These are phyloP conservation scores for Mycena chlorophos DNA, from an alignment of 768 basidiomycete genomes.

Conservation along the genomic window DNA sequence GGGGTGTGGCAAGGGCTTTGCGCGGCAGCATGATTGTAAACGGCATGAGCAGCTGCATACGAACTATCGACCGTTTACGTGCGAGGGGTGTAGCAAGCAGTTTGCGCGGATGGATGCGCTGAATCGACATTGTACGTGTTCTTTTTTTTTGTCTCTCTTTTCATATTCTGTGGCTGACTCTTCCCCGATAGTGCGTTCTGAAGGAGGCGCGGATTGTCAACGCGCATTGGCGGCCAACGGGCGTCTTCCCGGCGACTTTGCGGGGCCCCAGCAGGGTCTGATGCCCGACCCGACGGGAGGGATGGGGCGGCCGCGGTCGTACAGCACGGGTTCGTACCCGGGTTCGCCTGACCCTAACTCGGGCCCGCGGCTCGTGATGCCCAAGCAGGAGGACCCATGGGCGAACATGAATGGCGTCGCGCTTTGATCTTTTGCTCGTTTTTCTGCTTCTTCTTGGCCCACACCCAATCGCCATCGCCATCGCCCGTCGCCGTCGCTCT, in stretches of 20 bases:
- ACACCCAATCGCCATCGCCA: too few species aligned
- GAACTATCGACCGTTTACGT: conserved; percentile 89
- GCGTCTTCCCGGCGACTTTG: conserved; percentile 47
- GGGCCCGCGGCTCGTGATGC: not conserved
- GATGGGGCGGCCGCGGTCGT: conserved; percentile 7
- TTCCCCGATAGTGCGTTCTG: conserved; percentile 62
- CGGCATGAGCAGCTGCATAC: conserved; percentile 93
- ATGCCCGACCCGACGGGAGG: conserved; percentile 6
- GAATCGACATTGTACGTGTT: conserved; percentile 82
- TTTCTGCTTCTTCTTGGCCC: not conserved
- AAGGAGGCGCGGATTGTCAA: conserved; percentile 78
- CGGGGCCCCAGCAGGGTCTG: conserved; percentile 46
- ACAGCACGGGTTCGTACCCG: conserved; percentile 15
- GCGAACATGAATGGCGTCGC: conserved; percentile 21
- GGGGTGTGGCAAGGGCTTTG: conserved; percentile 92
- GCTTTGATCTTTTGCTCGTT: conserved; percentile 1
- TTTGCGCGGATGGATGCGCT: conserved; percentile 96
- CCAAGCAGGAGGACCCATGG: conserved; percentile 21
- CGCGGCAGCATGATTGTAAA: conserved; percentile 94
- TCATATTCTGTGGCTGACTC: conserved; percentile 1
- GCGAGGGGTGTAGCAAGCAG: conserved; percentile 89
- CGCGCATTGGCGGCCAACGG: conserved; percentile 36
- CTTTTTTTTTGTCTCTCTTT: not conserved
- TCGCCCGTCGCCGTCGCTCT: not conserved
- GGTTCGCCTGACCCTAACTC: conserved; percentile 8